A percentile compares a stretch with the other conserved stretches of the same genome.
Conservation (phyloP, 2,329 filamentous ascomycete species). For the Cladosporium sp. region DNA sequence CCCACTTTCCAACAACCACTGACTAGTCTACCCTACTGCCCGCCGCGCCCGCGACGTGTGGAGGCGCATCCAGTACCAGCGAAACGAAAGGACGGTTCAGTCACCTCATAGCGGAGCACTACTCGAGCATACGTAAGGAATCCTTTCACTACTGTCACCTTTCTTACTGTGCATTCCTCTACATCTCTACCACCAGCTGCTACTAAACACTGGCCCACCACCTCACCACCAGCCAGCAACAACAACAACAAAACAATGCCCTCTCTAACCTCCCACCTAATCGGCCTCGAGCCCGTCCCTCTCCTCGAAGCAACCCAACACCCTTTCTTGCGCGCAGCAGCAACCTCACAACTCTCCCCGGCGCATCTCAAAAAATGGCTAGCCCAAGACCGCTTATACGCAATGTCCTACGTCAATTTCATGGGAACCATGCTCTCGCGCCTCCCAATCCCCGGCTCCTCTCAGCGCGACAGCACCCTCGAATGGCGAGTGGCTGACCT, state of each 20-base stretch:
- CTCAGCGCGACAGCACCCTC: conserved; percentile 40
- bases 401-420: conserved; percentile 65
- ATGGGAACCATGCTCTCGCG: conserved; percentile 60
- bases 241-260: conserved; percentile 30
- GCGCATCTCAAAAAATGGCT: conserved; percentile 61
- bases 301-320: conserved; percentile 60
- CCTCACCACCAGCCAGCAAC: neutral
- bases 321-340: conserved; percentile 62
- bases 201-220: too few relatives aligned
- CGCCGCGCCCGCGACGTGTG: neutral
- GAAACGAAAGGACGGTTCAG: neutral
- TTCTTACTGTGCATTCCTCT: neutral
- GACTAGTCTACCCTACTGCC: too few relatives aligned
- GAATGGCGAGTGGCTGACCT: conserved; percentile 58
- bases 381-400: conserved; percentile 67
- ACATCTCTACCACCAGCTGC: too few relatives aligned
- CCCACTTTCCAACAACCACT: neutral
- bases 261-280: conserved; percentile 56
- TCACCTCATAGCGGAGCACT: neutral
- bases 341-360: conserved; percentile 57
- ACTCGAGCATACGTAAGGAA: neutral
- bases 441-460: conserved; percentile 49
- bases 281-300: conserved; percentile 42
- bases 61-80: neutral
- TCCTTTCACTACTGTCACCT: neutral